Evolutionary conservation across 495 filamentous ascomycete species (phyloP).

Genomic region (Neurospora sp.): DNA sequence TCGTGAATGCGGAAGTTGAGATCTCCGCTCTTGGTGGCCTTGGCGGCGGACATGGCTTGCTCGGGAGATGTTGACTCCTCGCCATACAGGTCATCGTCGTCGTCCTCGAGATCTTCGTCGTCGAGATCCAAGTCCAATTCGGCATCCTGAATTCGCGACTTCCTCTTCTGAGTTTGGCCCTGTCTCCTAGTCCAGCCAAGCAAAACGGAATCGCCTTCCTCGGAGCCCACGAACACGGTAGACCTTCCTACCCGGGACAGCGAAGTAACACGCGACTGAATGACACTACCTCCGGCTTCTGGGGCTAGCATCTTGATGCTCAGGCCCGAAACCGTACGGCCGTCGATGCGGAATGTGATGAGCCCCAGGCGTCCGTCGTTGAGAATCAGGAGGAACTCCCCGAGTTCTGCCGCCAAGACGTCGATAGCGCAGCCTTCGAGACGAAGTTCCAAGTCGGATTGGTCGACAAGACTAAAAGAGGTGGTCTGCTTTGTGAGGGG

Average conservation of each 20-base stretch:
- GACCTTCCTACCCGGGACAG: constrained; percentile 55
- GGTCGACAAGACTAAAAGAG: constrained; percentile 70
- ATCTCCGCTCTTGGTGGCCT: constrained; percentile 40
- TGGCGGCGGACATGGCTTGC: constrained; percentile 15
- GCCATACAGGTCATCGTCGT: constrained; percentile 53
- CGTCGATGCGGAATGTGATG: constrained; percentile 77
- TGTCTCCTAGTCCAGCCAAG: constrained; percentile 63
- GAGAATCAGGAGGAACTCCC: constrained; percentile 77
- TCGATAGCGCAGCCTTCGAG: constrained; percentile 78
- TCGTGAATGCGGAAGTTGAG: constrained; percentile 73
- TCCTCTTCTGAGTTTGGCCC: constrained; percentile 42
- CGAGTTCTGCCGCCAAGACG: constrained; percentile 57
- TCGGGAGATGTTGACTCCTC: constrained; percentile 44
- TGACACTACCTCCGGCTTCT: constrained; percentile 48
- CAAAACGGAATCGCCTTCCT: constrained; percentile 72
- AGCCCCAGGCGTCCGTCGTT: constrained; percentile 65
- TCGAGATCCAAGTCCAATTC: constrained; percentile 48
- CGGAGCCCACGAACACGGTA: constrained; percentile 77
- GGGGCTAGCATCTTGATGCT: constrained; percentile 50
- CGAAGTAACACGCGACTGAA: constrained; percentile 58
- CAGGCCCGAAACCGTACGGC: constrained; percentile 84
- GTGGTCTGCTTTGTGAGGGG: constrained; percentile 72
- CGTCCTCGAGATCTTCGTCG: constrained; percentile 38
- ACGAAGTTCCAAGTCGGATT: constrained; percentile 67
- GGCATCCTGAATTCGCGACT: constrained; percentile 30